Percentiles rank a stretch among this genome's conserved stretches.
These are phyloP conservation scores for Neophaeococcomyces aloes DNA, from an alignment of 2,329 filamentous ascomycete species.

Conservation along the genomic window DNA sequence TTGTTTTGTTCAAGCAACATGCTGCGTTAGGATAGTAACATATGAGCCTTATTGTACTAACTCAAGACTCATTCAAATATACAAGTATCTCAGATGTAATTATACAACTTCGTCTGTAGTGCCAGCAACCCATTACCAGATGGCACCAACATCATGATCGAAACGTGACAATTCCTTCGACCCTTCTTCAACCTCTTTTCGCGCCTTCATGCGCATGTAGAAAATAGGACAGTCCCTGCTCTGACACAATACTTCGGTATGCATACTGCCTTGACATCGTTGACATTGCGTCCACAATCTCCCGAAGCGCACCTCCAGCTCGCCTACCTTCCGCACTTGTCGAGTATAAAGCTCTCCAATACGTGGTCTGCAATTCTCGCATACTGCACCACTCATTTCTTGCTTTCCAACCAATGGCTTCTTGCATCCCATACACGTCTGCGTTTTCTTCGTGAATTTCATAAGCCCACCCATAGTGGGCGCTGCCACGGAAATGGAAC, in stretches of 20 bases:
- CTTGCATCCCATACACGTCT: slow-evolving; percentile 98
- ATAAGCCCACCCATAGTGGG: slow-evolving; percentile 87
- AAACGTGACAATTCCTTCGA: slow-evolving; percentile 84
- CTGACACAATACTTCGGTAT: slow-evolving; percentile 95
- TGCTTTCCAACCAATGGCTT: slow-evolving; percentile 74
- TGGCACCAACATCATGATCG: slow-evolving; percentile 64
- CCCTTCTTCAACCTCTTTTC: slow-evolving; percentile 94
- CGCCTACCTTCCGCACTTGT: slow-evolving; percentile 75
- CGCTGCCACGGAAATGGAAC: slow-evolving; percentile 84
- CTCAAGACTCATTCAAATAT: no score
- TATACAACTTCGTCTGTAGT: no score
- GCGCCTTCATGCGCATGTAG: slow-evolving; percentile 99
- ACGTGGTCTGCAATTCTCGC: slow-evolving; percentile 70
- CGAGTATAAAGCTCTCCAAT: slow-evolving; percentile 91
- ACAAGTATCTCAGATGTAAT: no score
- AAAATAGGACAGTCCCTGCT: slow-evolving; percentile 97
- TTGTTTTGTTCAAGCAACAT: no score
- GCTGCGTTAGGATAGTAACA: no score
- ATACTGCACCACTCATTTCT: slow-evolving; percentile 77
- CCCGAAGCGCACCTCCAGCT: slow-evolving; percentile 86
- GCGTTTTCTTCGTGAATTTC: slow-evolving; percentile 97
- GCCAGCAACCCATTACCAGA: slow-evolving; percentile 20
- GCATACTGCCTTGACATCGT: slow-evolving; percentile 92
- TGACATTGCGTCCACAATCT: slow-evolving; percentile 97
- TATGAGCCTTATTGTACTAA: no score